phyloP scores from a whole-genome alignment of 177 flowering plant genomes.

The Vitis hybrid region DNA sequence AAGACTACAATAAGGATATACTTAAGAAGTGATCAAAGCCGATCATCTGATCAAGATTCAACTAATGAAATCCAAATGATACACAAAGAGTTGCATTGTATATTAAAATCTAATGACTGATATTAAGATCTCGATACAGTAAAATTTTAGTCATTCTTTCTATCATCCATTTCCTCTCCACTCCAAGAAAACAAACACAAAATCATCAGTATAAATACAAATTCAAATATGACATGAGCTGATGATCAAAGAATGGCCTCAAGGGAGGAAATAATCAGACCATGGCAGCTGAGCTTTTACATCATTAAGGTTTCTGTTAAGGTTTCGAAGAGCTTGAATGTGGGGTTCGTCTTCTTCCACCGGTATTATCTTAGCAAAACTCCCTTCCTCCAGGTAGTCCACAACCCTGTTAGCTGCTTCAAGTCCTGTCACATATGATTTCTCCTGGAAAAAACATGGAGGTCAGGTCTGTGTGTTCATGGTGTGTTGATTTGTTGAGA shows the following conservation, averaged over 20 bases:
- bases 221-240: no score
- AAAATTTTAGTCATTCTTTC: no score
- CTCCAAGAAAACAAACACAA: conserved; percentile 1
- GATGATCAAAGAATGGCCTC: background rate
- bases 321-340: conserved; percentile 46
- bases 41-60: no score
- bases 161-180: no score
- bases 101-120: no score
- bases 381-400: conserved; percentile 56
- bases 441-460: conserved; percentile 42
- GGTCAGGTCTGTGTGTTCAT: background rate
- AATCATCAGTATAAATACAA: background rate
- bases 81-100: no score
- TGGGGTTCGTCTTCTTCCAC: conserved; percentile 74
- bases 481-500: background rate
- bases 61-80: no score
- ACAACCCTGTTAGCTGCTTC: conserved; percentile 75
- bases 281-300: conserved; percentile 53
- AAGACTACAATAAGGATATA: no score
- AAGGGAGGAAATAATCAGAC: conserved; percentile 17
- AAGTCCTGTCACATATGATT: conserved; percentile 62
- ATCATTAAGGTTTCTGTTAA: conserved; percentile 52
- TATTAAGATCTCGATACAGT: no score
- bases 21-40: no score
- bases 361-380: conserved; percentile 58